A percentile compares a stretch with the other conserved stretches of the same genome.
These are phyloP conservation scores for Lactarius quietus DNA, from an alignment of 768 basidiomycete genomes.

Conservation along the genomic window DNA sequence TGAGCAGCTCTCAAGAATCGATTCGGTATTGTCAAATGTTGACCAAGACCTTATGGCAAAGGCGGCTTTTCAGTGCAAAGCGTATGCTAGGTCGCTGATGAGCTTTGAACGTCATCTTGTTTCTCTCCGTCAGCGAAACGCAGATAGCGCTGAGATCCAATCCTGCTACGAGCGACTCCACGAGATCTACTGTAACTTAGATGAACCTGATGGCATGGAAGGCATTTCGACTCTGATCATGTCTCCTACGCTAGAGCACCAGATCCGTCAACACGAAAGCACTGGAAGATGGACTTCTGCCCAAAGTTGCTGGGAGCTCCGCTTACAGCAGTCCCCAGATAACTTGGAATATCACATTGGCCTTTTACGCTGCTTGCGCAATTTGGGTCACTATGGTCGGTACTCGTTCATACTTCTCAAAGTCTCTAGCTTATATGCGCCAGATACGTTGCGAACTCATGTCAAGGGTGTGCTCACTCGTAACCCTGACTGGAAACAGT, in stretches of 20 bases:
- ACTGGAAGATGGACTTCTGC: conserved; percentile 97
- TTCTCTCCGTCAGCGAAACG: conserved; percentile 41
- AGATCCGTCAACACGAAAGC: conserved; percentile 96
- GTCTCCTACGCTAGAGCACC: conserved; percentile 88
- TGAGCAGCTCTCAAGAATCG: conserved; percentile 65
- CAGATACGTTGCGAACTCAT: conserved; percentile 93
- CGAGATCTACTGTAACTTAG: conserved; percentile 91
- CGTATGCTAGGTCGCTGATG: conserved; percentile 91
- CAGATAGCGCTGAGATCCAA: conserved; percentile 50
- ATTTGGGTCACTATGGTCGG: conserved; percentile 95
- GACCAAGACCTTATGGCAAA: conserved; percentile 86
- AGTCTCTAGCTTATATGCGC: conserved; percentile 1
- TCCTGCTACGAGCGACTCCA: conserved; percentile 86
- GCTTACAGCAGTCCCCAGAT: conserved; percentile 85
- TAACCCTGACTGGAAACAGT: conserved; percentile 77
- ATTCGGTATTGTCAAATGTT: conserved; percentile 79
- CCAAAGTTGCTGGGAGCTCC: conserved; percentile 98
- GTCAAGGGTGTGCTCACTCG: conserved; percentile 85
- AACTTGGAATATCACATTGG: conserved; percentile 89
- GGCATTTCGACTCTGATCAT: conserved; percentile 88
- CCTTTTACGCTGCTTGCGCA: conserved; percentile 83
- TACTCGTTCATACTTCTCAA: conserved; percentile 13
- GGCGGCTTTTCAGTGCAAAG: conserved; percentile 92
- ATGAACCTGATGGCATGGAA: conserved; percentile 99
- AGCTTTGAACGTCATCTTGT: conserved; percentile 87